A percentile compares a stretch with the other conserved stretches of the same genome.
Evolutionary conservation across 1,284 basidiomycete species (phyloP).

Genomic region (Limonomyces culmigenus): DNA sequence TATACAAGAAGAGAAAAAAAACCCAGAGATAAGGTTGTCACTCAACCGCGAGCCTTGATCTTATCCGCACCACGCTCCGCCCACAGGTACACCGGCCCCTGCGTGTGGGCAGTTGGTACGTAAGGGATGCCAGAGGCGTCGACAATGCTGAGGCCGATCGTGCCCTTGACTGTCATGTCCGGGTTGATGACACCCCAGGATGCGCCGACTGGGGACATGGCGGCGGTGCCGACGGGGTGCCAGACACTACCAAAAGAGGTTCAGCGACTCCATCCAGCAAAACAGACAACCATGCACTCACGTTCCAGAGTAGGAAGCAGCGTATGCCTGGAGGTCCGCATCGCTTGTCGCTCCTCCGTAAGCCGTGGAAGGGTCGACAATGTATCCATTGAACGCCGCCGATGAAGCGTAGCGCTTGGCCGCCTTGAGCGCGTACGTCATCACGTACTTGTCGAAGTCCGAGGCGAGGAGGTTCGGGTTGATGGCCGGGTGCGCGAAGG

Average conservation of each 20-base stretch:
- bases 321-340: constrained; percentile 5
- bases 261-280: too few species aligned
- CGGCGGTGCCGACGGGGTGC: constrained; percentile 12
- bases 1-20: too few species aligned
- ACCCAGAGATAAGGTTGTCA: too few species aligned
- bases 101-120: constrained; percentile 9
- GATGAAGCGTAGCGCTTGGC: background rate
- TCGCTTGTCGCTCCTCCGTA: constrained; percentile 7
- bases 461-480: constrained; percentile 13
- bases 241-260: too few species aligned
- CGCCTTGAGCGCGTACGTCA: background rate
- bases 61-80: constrained; percentile 9
- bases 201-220: constrained; percentile 9
- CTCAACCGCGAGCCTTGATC: too few species aligned
- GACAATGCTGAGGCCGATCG: constrained; percentile 11
- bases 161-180: constrained; percentile 11
- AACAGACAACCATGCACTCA: too few species aligned
- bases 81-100: constrained; percentile 26
- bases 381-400: constrained; percentile 5
- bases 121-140: constrained; percentile 12
- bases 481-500: constrained; percentile 11
- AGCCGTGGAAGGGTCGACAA: constrained; percentile 3
- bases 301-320: constrained; percentile 5
- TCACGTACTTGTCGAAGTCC: constrained; percentile 4
- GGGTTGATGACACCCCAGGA: constrained; percentile 11